Evolutionary conservation across 306 rosid species (phyloP), one percentile per base, ranked within the genome.

Genomic region (Canavalia gladiata): DNA sequence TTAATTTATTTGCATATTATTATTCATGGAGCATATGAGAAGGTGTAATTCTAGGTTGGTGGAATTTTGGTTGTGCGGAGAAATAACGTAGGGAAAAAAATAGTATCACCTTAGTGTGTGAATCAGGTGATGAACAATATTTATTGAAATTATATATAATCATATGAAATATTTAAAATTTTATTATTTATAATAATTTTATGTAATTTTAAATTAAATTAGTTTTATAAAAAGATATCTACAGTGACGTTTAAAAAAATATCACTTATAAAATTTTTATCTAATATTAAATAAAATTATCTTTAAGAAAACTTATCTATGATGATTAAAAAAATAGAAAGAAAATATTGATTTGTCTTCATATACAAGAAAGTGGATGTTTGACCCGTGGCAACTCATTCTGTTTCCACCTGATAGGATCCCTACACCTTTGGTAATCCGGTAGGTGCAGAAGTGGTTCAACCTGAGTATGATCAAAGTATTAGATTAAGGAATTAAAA

Each of bases 321-420:
- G 25, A 18, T 18, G 25, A 18, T 18, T 18, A 18, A 18, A 18
- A 18, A 18, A 18, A 18, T 18, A 70, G 82, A 7, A 35, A 10
- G 66, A 66, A 74, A 33, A 51, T 7, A 46, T 28, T 42, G 46
- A 67, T 18, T 29, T 65, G 43, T n/a, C 35, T 13, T 67, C 0
- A 47, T 28, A 58, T 33, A 37, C 12, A 11, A 73, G 59, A 76
- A 50, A 68, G 31, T 60, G 56, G 49, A 7, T 52, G 42, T 52
- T 67, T 75, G 88, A 69, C 85, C 50, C 65, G 79, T 56, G 45
- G 77, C 74, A 25, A 39, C 51, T 5, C 10, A 8, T 57, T 75
- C 51, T 18, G n/a, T 31, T 49, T 57, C 77, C 59, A 49, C 58
- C 60, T 72, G 13, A 47, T 37, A 70, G 13, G 29, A 62, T 60